Evolutionary conservation across 768 basidiomycete species (phyloP), one percentile per base, ranked within the genome.

Genomic region (Termitomyces sp.): DNA sequence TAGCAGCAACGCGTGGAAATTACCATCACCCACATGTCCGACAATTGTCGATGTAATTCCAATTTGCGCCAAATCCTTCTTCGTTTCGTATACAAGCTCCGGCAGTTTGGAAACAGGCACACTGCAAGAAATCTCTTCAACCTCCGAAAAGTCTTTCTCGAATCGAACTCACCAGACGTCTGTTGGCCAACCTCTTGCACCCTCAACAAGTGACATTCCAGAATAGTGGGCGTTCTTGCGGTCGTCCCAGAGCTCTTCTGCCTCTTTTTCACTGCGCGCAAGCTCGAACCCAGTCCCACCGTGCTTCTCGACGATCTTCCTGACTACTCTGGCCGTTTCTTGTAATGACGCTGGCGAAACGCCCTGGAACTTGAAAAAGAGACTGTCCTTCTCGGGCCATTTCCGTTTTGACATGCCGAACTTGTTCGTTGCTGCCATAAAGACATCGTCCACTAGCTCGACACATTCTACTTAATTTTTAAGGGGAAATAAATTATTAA

Each of bases 291-390:
- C 81, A 9, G 78, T 80, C 3, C 87, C 89, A 0, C 88, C 88
- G 58, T 94, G 79, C 66, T 80, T 82, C 68, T 79, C 76, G 9
- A 82, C 78, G 33, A 92, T 76, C 51, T 72, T 72, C 62, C 84
- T 75, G 28, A 88, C 84, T 16, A 87, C 76, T 6, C 75, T 72
- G 0, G 86, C 82, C 0, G 86, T 84, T 63, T 89, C 88, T 2
- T 75, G 68, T n/a, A 92, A 72, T 3, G 85, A 79, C 2, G 78
- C 73, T 0, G 76, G 73, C 1, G 85, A 81, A 9, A 86, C 80
- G 12, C 90, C 90, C 65, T 93, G 90, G 70, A 96, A 85, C 70
- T 94, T 93, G 81, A 96, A 89, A 75, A 93, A 92, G 12, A 96
- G 77, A 23, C 82, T 84, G 68, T 93, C 90, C 30, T 74, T 75